Conservation (phyloP, 1,284 basidiomycete genomes). For the Pseudozyma hubeiensis region DNA sequence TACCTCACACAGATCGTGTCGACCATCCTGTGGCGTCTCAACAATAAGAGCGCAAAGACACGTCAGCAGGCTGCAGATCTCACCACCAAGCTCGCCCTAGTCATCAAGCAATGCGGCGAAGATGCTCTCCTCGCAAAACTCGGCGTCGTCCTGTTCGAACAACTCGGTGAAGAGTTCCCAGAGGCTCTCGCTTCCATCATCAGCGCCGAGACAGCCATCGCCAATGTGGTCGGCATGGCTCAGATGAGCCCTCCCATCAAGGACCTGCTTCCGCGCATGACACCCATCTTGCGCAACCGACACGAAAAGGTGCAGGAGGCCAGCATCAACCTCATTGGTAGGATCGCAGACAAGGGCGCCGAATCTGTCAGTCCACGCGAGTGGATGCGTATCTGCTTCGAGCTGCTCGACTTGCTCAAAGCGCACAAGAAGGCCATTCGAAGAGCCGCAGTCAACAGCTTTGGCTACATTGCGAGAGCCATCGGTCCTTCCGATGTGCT, state of each 20-base stretch:
- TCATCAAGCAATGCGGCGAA: conserved; percentile 99
- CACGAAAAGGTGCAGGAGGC: conserved; percentile 99
- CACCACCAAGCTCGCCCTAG: conserved; percentile 90
- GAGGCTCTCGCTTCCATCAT: conserved; percentile 97
- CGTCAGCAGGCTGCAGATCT: conserved; percentile 98
- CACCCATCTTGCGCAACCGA: conserved; percentile 96
- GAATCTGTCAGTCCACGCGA: conserved; percentile 98
- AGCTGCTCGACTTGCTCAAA: conserved; percentile 94
- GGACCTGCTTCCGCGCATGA: conserved; percentile 98
- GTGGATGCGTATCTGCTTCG: conserved; percentile 99
- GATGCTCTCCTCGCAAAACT: conserved; percentile 95
- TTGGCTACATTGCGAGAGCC: conserved; percentile 99
- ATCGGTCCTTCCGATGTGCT: conserved; percentile 99
- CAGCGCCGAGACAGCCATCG: conserved; percentile 96
- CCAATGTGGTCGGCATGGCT: conserved; percentile 99
- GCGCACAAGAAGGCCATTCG: conserved; percentile 99
- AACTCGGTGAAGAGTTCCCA: conserved; percentile 98
- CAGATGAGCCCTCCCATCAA: conserved; percentile 99
- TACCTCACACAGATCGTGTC: conserved; percentile 99
- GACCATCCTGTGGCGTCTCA: conserved; percentile 98
- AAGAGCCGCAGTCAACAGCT: conserved; percentile 98
- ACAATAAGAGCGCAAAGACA: conserved; percentile 99
- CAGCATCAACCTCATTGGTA: conserved; percentile 98
- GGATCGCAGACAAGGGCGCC: conserved; percentile 98
- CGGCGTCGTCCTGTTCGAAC: conserved; percentile 96